Percentiles rank a stretch among this genome's conserved stretches.
phyloP scores from a whole-genome alignment of 2,329 filamentous ascomycete species.

The Endothia cerciana region DNA sequence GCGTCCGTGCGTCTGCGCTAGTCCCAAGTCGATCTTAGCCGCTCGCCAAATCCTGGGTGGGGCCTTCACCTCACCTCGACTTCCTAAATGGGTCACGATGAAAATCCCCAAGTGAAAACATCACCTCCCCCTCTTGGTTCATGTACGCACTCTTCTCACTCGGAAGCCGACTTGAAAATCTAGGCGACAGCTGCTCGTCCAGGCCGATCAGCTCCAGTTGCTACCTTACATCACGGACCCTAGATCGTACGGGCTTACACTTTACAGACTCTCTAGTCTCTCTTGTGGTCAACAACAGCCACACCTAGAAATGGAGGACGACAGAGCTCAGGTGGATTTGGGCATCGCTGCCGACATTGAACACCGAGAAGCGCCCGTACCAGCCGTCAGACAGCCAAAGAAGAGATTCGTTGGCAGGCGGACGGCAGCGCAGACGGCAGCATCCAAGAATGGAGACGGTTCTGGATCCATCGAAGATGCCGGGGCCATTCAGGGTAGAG shows the following conservation, averaged over 20 bases:
- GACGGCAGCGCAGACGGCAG: constrained; percentile 65
- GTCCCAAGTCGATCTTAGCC: neutral
- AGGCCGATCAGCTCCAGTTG: neutral
- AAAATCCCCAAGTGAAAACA: neutral
- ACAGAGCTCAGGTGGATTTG: constrained; percentile 70
- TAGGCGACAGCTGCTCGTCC: neutral
- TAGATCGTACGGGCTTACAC: neutral
- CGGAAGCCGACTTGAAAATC: neutral
- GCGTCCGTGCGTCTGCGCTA: constrained; percentile 15
- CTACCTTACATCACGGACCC: neutral
- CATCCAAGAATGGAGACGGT: constrained; percentile 47
- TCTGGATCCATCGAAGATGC: constrained; percentile 56
- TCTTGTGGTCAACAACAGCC: neutral
- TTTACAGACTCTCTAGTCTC: neutral
- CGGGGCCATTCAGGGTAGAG: constrained; percentile 69
- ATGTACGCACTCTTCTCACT: too few relatives aligned
- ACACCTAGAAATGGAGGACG: constrained; percentile 68
- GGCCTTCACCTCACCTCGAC: neutral
- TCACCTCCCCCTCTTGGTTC: neutral
- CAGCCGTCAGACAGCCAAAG: constrained; percentile 72
- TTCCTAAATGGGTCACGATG: neutral
- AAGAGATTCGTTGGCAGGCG: constrained; percentile 89
- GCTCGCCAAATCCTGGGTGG: constrained; percentile 12
- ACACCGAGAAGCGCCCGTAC: constrained; percentile 46
- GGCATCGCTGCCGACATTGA: constrained; percentile 71